Conservation (phyloP, 1,284 basidiomycete species). For the Ustanciosporium gigantosporum region DNA sequence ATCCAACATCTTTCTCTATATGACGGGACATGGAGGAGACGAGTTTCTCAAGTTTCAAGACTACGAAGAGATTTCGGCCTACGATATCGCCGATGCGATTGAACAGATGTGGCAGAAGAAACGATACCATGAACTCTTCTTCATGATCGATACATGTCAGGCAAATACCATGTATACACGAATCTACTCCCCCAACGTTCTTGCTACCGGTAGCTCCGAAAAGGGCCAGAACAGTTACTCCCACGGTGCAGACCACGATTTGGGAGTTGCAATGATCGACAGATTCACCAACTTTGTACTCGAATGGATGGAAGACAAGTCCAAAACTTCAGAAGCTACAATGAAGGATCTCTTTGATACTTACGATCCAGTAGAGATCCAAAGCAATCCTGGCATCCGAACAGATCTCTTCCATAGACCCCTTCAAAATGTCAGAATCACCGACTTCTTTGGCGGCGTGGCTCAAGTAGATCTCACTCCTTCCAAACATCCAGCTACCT, state of each 20-base stretch:
- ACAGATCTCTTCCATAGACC: conserved; percentile 78
- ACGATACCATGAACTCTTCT: conserved; percentile 89
- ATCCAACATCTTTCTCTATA: conserved; percentile 95
- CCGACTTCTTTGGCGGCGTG: conserved; percentile 95
- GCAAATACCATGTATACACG: conserved; percentile 94
- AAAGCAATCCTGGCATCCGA: conserved; percentile 83
- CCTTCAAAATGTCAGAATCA: conserved; percentile 74
- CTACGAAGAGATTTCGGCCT: conserved; percentile 94
- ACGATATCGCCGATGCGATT: conserved; percentile 87
- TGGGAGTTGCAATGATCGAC: conserved; percentile 95
- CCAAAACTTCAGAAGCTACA: conserved; percentile 81
- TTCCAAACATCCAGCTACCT: neutral
- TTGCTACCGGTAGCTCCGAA: conserved; percentile 86
- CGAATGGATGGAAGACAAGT: conserved; percentile 85
- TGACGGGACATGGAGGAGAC: conserved; percentile 97
- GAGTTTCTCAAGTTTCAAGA: conserved; percentile 99
- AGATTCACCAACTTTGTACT: conserved; percentile 90
- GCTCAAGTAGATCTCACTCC: conserved; percentile 72
- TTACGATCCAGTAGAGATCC: conserved; percentile 75
- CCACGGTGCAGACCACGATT: conserved; percentile 89
- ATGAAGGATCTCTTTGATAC: conserved; percentile 83
- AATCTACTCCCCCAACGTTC: conserved; percentile 92
- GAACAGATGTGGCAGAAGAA: conserved; percentile 98
- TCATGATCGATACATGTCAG: conserved; percentile 98
- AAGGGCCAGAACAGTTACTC: conserved; percentile 94